Conservation (phyloP, 768 basidiomycete species). For the Sporobolomyces roseus region DNA sequence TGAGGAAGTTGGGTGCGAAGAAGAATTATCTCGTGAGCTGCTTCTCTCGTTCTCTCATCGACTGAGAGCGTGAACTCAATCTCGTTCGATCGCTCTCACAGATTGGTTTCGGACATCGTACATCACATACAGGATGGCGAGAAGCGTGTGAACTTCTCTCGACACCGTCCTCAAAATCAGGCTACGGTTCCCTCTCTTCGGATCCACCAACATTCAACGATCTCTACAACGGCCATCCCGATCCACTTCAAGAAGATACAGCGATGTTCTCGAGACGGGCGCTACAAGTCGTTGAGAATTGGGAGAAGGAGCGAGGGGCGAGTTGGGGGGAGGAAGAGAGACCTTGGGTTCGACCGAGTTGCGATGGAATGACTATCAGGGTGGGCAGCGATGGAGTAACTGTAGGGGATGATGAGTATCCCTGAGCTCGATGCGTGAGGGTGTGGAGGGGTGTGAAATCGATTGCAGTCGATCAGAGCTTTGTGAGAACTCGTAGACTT, state of each 20-base stretch:
- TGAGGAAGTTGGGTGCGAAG: slow-evolving; percentile 59
- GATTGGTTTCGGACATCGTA: slow-evolving; percentile 41
- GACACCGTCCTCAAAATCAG: slow-evolving; percentile 2
- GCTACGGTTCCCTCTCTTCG: background rate
- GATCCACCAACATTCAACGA: slow-evolving; percentile 10
- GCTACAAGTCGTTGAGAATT: slow-evolving; percentile 19
- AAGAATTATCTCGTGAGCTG: slow-evolving; percentile 70
- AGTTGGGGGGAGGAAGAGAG: background rate
- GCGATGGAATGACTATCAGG: slow-evolving; percentile 34
- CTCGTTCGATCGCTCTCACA: background rate
- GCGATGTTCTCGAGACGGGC: slow-evolving; percentile 2
- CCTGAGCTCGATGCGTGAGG: too few species aligned
- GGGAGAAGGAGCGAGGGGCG: slow-evolving; percentile 4
- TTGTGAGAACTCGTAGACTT: too few species aligned
- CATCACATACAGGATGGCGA: slow-evolving; percentile 34
- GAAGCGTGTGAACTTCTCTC: slow-evolving; percentile 12
- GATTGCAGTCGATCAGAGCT: too few species aligned
- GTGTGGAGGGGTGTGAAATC: too few species aligned
- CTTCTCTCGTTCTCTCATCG: background rate
- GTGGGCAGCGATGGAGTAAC: background rate
- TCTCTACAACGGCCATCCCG: slow-evolving; percentile 9
- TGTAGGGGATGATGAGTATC: slow-evolving; percentile 30
- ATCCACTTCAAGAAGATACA: slow-evolving; percentile 19
- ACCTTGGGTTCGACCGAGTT: slow-evolving; percentile 34
- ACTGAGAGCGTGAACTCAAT: background rate